These are phyloP conservation scores for Epichloe festucae DNA, from an alignment of 2,329 filamentous ascomycete species.

Conservation along the genomic window DNA sequence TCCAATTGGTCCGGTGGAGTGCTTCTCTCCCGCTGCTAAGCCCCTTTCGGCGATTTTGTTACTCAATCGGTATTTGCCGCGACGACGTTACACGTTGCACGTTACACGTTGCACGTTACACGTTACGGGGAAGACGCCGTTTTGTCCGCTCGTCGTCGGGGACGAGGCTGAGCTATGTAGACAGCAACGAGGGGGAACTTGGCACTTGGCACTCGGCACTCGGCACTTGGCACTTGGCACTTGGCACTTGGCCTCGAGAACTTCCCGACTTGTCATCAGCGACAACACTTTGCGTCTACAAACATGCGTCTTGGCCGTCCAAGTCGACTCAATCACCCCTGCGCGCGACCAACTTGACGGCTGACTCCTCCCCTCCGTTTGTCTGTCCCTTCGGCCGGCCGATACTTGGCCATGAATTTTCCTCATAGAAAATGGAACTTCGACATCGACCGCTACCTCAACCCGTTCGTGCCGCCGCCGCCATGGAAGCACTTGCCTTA, in stretches of 20 bases:
- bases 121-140: neutral
- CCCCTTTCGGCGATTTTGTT: slow-evolving; percentile 12
- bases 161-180: neutral
- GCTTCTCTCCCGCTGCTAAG: too few species aligned
- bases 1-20: too few species aligned
- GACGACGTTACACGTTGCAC: neutral
- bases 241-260: neutral
- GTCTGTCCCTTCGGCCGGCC: neutral
- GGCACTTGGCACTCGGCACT: neutral
- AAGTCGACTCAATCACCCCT: neutral
- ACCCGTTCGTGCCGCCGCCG: slow-evolving; percentile 54
- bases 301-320: neutral
- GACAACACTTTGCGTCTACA: neutral
- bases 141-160: too few species aligned
- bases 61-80: slow-evolving; percentile 10
- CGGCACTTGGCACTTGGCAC: neutral
- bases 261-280: neutral
- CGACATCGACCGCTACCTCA: slow-evolving; percentile 66
- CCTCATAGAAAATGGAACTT: slow-evolving; percentile 36
- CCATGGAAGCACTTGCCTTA: slow-evolving; percentile 51
- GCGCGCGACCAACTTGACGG: too few species aligned
- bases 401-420: slow-evolving; percentile 6
- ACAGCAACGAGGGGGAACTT: neutral
- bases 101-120: too few species aligned
- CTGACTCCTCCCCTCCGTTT: too few species aligned